A percentile compares a stretch with the other conserved stretches of the same genome.
Conservation (phyloP, 1,139 yeast species). For the Pichia sp. region DNA sequence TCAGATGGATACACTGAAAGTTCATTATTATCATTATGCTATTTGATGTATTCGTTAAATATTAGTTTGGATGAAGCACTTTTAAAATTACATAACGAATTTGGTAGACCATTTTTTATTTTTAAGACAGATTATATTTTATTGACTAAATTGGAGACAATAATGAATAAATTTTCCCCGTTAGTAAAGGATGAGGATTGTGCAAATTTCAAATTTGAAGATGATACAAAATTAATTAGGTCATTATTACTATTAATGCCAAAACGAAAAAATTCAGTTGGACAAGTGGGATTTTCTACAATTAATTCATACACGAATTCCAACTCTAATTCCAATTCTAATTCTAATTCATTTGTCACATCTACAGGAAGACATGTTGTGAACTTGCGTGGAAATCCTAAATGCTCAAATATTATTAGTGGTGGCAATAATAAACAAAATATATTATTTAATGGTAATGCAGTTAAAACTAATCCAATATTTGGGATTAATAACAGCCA, state of each 20-base stretch:
- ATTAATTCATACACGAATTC: slow-evolving; percentile 16
- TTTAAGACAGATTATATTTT: slow-evolving; percentile 71
- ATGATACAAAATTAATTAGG: slow-evolving; percentile 18
- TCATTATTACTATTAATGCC: slow-evolving; percentile 21
- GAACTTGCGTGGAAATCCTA: slow-evolving; percentile 23
- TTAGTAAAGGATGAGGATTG: slow-evolving; percentile 7
- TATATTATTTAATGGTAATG: not conserved
- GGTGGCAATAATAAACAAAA: not conserved
- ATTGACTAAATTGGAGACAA: slow-evolving; percentile 54
- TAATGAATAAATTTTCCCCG: slow-evolving; percentile 56
- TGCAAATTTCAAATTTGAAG: slow-evolving; percentile 17
- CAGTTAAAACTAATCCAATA: not conserved
- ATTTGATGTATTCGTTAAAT: slow-evolving; percentile 58
- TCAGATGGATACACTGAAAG: slow-evolving; percentile 93
- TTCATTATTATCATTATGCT: slow-evolving; percentile 65
- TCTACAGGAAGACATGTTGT: slow-evolving; percentile 27
- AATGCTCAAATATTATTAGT: not conserved
- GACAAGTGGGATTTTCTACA: slow-evolving; percentile 1
- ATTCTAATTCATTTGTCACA: slow-evolving; percentile 16
- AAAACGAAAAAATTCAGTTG: slow-evolving; percentile 11
- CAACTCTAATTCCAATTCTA: too few relatives aligned
- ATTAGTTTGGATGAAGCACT: slow-evolving; percentile 44
- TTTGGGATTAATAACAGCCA: too few relatives aligned
- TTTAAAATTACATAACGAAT: slow-evolving; percentile 52
- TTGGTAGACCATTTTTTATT: slow-evolving; percentile 76